phyloP scores from a whole-genome alignment of 805 yeast species.

The Candida pini region DNA sequence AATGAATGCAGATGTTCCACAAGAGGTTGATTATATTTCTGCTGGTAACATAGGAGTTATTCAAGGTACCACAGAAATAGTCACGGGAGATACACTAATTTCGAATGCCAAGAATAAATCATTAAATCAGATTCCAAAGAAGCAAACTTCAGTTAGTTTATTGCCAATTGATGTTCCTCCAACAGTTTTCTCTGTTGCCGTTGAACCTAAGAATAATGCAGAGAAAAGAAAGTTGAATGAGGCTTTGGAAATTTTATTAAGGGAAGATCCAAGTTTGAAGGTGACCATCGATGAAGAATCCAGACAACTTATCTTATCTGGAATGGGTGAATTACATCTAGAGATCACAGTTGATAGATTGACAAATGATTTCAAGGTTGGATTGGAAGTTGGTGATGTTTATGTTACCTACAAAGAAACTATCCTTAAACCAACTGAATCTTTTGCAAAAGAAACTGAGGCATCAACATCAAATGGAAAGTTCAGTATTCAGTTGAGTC shows the following conservation, averaged over 20 bases:
- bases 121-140: conserved; percentile 18
- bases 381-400: conserved; percentile 73
- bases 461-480: conserved; percentile 16
- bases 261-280: conserved; percentile 87
- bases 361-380: conserved; percentile 75
- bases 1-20: conserved; percentile 86
- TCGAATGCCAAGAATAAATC: conserved; percentile 51
- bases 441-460: conserved; percentile 15
- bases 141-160: conserved; percentile 44
- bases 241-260: conserved; percentile 57
- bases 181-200: conserved; percentile 81
- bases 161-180: conserved; percentile 85
- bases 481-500: conserved; percentile 20
- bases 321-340: conserved; percentile 96
- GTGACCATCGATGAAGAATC: conserved; percentile 73
- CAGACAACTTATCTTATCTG: conserved; percentile 84
- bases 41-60: conserved; percentile 91
- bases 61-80: conserved; percentile 56
- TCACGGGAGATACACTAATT: conserved; percentile 87
- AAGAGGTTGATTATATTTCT: conserved; percentile 55
- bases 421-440: conserved; percentile 19
- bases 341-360: conserved; percentile 82
- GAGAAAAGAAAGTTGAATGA: conserved; percentile 70
- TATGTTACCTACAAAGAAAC: conserved; percentile 90
- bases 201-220: conserved; percentile 80